Base-by-base conservation (phyloP, 2,329 filamentous ascomycete genomes). In the Gyromitra esculenta region DNA sequence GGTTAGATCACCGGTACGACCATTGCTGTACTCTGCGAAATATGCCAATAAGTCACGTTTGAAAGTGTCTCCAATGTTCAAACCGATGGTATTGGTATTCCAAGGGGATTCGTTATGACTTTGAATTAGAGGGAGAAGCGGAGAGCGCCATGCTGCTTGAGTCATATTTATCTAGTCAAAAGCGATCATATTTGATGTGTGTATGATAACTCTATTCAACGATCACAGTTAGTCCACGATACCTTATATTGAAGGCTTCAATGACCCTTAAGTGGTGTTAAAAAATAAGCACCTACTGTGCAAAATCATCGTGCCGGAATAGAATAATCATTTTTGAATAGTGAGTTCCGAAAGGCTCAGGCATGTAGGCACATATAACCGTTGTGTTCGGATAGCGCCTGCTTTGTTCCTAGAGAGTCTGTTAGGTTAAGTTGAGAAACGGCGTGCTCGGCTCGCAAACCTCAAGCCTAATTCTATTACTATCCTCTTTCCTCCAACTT, bases 121-220 rank as follows among this genome's bases (percentile, higher is more conserved):
- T 15, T 37, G 77, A 1, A 84, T 63, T 0, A 88, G 83, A 0
- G 91, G 90, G 0, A 97, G 87, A 0, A 88, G 82, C 0, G 92
- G 92, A 0, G 92, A 95, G 64, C 85, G 86, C 94, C 94, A 97
- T 4, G 92, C 88, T 0, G 89, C 93, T 82, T 97, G 93, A 0
- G 90, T 92, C 91, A 97, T 92, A 80, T 96, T 96, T 0, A 86
- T 88, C 94, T 94, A 97, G 82, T 97, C 94, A 71, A 90, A 89
- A 2, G 87, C 82, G n/a, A 97, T 95, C 91, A 97, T 93, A 80
- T 97, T 97, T 18, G 94, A 93, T 0, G 94, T 97, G 80, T 96
- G 92, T 39, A 97, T 94, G 72, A 96, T 84, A 5, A 97, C 85
- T 60, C 85, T 86, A 54, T 45, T 31, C 5, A 11, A 45, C 41